Evolutionary conservation across 1,284 basidiomycete genomes (phyloP), one percentile per base, ranked within the genome.

Genomic region (Leccinum olivaceoglutinosum): DNA sequence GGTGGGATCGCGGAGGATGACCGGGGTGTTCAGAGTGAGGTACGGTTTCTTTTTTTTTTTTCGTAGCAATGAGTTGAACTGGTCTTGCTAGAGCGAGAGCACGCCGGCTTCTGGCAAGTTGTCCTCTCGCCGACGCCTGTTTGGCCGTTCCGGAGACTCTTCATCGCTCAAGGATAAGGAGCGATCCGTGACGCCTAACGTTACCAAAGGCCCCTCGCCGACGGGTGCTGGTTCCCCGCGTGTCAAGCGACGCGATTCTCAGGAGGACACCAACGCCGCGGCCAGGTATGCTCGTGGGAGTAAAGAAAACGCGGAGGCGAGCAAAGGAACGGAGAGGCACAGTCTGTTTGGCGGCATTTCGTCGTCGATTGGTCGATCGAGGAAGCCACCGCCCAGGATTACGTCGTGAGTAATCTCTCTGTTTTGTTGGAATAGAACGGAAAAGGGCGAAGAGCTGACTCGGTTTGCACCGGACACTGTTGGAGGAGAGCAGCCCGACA

Each of bases 301-400:
- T 25, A 25, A 25, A 25, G 25, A 25, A 67, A 84, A 81, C 65
- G 61, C 77, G 14, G 88, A 89, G 66, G 79, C 69, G n/a, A 70
- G 76, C 44, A 88, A 81, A 32, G 32, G 32, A 6, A 32, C 32
- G 32, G 32, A 32, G 7, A 32, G 32, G 32, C 7, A 32, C 32
- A 7, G 32, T 32, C 32, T 32, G 39, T 41, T 41, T 41, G 39
- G 39, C 18, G 81, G 78, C 34, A 72, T 84, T 7, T 85, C 77
- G 21, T 79, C 81, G 1, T 79, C 85, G 7, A 69, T 90, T 63
- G 83, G 85, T 39, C 89, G 89, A 70, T 78, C 79, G 60, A 79
- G 93, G 66, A 96, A 96, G 73, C 93, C 93, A 1, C 81, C 92
- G 3, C 93, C 93, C 12, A 83, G 84, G 71, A 85, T 86, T 67